These are phyloP conservation scores for Ustilago tritici DNA, from an alignment of 1,284 basidiomycete species.

Conservation along the genomic window DNA sequence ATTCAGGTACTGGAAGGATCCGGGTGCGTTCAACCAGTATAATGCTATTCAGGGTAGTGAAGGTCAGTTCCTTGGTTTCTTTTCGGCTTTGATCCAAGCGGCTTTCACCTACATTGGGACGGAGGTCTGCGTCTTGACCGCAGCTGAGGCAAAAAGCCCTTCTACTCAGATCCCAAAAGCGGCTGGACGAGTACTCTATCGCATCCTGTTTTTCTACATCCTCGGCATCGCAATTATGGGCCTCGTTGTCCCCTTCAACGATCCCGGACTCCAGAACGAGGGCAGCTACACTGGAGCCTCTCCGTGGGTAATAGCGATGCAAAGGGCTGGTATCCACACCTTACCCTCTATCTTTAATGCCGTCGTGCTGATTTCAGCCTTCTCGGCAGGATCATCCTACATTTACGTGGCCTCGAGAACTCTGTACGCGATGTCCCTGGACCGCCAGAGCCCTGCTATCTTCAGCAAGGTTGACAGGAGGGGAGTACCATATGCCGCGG, in stretches of 20 bases:
- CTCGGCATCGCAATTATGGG: conserved; percentile 71
- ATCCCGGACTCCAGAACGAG: conserved; percentile 37
- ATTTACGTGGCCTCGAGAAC: conserved; percentile 84
- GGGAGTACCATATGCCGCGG: conserved; percentile 81
- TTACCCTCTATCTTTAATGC: conserved; percentile 78
- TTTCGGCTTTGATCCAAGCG: conserved; percentile 68
- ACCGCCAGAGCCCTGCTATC: conserved; percentile 80
- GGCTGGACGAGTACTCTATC: conserved; percentile 55
- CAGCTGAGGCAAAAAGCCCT: conserved; percentile 74
- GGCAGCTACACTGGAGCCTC: conserved; percentile 46
- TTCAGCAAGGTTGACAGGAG: conserved; percentile 78
- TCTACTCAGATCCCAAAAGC: conserved; percentile 64
- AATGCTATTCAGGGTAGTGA: conserved; percentile 73
- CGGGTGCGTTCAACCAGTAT: conserved; percentile 71
- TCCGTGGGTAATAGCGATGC: conserved; percentile 71
- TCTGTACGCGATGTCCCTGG: conserved; percentile 78
- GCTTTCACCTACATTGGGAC: conserved; percentile 86
- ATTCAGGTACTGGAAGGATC: conserved; percentile 67
- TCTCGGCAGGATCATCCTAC: conserved; percentile 86
- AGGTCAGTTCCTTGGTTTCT: conserved; percentile 73
- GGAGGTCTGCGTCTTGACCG: conserved; percentile 87
- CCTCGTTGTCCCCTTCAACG: conserved; percentile 59
- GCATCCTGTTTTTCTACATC: conserved; percentile 71
- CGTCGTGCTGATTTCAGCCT: conserved; percentile 80
- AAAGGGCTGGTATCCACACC: conserved; percentile 70